phyloP scores from a whole-genome alignment of 345 rosid genomes.

The Raphanus sativus region DNA sequence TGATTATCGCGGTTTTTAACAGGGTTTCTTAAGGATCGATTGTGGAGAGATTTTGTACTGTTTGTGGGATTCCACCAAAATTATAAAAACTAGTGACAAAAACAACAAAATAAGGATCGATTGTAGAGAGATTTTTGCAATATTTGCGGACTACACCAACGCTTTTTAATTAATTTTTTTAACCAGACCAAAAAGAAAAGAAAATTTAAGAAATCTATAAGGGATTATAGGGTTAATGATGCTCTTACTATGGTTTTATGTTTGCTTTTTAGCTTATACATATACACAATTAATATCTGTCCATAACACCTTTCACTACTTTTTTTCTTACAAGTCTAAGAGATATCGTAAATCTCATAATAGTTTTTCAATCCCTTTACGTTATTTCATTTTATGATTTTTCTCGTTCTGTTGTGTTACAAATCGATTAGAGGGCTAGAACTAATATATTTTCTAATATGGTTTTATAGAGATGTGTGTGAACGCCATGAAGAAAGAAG shows the following conservation, averaged over 20 bases:
- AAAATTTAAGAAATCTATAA: too few relatives aligned
- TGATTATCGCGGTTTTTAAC: too few relatives aligned
- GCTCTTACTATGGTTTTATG: background rate
- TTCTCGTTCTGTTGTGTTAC: background rate
- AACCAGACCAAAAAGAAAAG: too few relatives aligned
- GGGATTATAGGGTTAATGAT: too few relatives aligned
- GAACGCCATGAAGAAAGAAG: conserved; percentile 28
- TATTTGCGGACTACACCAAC: too few relatives aligned
- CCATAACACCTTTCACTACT: background rate
- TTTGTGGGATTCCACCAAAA: too few relatives aligned
- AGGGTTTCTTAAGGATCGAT: too few relatives aligned
- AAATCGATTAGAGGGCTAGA: background rate
- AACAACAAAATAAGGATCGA: too few relatives aligned
- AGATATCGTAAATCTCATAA: background rate
- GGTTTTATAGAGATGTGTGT: conserved; percentile 22
- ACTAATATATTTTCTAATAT: background rate
- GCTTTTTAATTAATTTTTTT: too few relatives aligned
- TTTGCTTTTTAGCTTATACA: background rate
- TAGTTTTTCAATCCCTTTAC: background rate
- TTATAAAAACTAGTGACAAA: too few relatives aligned
- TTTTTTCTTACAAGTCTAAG: background rate
- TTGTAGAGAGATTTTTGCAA: too few relatives aligned
- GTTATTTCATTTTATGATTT: background rate
- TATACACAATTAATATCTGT: background rate
- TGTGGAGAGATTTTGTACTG: too few relatives aligned